Evolutionary conservation across 768 basidiomycete genomes (phyloP).

Genomic region (Suillus fuscotomentosus): DNA sequence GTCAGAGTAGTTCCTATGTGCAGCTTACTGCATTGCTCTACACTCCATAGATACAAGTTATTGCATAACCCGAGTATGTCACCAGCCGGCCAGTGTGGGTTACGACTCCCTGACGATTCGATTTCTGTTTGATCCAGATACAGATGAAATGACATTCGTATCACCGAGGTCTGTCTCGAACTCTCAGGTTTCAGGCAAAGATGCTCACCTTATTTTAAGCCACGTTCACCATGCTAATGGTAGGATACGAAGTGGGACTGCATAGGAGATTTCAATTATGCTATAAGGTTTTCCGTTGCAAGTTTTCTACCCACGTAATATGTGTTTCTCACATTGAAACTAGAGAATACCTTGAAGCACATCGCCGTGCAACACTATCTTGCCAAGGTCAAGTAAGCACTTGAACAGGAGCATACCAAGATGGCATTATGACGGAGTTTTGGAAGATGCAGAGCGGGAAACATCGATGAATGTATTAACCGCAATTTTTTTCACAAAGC

Average conservation of each 20-base stretch:
- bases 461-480: neutral
- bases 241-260: neutral
- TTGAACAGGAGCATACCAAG: neutral
- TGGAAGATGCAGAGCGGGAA: neutral
- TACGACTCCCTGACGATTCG: neutral
- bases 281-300: neutral
- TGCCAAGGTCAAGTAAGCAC: neutral
- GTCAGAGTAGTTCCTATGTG: neutral
- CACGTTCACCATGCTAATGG: neutral
- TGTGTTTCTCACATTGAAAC: neutral
- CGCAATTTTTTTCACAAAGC: neutral
- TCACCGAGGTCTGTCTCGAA: neutral
- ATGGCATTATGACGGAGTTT: too few species aligned
- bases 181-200: neutral
- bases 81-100: neutral
- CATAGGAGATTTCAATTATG: neutral
- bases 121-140: neutral
- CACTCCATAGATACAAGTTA: neutral
- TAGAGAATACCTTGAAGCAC: neutral
- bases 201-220: neutral
- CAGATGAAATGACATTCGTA: neutral
- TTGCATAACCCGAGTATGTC: neutral
- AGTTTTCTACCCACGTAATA: neutral
- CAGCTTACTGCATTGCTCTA: neutral
- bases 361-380: neutral